Base-by-base conservation (phyloP, 2,329 filamentous ascomycete genomes). In the Saccharata proteae region DNA sequence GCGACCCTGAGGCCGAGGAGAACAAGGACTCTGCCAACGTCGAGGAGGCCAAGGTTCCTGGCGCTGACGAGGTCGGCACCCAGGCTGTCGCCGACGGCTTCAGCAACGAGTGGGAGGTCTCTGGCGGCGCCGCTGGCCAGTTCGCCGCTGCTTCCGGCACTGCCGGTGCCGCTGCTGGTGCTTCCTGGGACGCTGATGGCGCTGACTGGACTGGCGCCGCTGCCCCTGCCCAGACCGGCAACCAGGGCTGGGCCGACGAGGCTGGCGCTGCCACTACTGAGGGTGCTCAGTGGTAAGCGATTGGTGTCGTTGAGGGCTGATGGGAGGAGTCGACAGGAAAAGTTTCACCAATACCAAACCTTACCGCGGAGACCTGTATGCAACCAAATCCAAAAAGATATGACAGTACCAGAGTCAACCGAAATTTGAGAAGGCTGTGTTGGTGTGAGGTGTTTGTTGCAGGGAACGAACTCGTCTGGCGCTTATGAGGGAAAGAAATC, bases 401-500 rank as follows among this genome's bases (percentile, higher is more conserved):
- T 22, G 20, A n/a, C 20, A 22, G 8, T 22, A n/a, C n/a, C 20
- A 22, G 8, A n/a, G n/a, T 22, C 20, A 8, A 22, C 8, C 8
- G 20, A n/a, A 22, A n/a, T 22, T 8, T n/a, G 20, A n/a, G n/a
- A 22, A 22, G 20, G 20, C 20, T 8, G 20, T 8, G n/a, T 22
- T 8, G 20, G n/a, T 8, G 20, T 8, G n/a, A 8, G n/a, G 8
- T 22, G 8, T 8, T 8, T 40, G 20, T 22, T 22, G n/a, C n/a
- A n/a, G n/a, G n/a, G n/a, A n/a, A n/a, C n/a, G n/a, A n/a, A n/a
- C n/a, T 53, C 49, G 48, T 47, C 69, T 62, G 67, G 78, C 76
- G 79, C 85, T 94, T 70, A 94, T 80, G 86, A 94, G 85, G 88
- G 88, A 96, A 96, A 96, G 88, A 96, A 85, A 93, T 79, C 84